Evolutionary conservation across 1,139 yeast species (phyloP).

Genomic region (Pneumocystis murina): DNA sequence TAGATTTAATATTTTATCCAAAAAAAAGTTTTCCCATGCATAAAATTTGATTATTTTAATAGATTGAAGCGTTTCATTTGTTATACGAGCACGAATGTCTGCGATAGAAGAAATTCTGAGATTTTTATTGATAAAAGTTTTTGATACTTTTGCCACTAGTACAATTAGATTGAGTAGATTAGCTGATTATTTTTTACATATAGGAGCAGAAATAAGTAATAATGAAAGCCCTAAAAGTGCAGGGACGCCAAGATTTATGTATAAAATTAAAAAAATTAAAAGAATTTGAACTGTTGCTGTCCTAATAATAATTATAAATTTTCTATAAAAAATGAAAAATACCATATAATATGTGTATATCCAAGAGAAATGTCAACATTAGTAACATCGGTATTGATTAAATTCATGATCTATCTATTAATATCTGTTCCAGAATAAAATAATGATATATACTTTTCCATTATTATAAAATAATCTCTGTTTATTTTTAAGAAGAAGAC

Average conservation of each 20-base stretch:
- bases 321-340: background rate
- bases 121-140: background rate
- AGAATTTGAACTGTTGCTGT: conserved; percentile 55
- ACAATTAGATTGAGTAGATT: background rate
- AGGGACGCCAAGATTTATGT: conserved; percentile 58
- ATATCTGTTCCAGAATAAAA: conserved; percentile 63
- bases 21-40: conserved; percentile 89
- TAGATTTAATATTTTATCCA: conserved; percentile 53
- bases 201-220: conserved; percentile 24
- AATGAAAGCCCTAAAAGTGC: conserved; percentile 50
- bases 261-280: conserved; percentile 44
- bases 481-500: conserved; percentile 45
- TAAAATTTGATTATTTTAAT: conserved; percentile 84
- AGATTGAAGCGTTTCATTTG: conserved; percentile 78
- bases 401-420: conserved; percentile 40
- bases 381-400: background rate
- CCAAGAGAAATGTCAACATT: conserved; percentile 44
- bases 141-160: background rate
- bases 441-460: conserved; percentile 44
- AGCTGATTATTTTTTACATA: conserved; percentile 3
- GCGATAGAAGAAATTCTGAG: background rate
- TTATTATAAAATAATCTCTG: conserved; percentile 47
- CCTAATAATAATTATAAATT: background rate
- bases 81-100: conserved; percentile 54
- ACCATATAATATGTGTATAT: conserved; percentile 48